Conservation (phyloP, 2,329 filamentous ascomycete species). For the Beauveria varroae region DNA sequence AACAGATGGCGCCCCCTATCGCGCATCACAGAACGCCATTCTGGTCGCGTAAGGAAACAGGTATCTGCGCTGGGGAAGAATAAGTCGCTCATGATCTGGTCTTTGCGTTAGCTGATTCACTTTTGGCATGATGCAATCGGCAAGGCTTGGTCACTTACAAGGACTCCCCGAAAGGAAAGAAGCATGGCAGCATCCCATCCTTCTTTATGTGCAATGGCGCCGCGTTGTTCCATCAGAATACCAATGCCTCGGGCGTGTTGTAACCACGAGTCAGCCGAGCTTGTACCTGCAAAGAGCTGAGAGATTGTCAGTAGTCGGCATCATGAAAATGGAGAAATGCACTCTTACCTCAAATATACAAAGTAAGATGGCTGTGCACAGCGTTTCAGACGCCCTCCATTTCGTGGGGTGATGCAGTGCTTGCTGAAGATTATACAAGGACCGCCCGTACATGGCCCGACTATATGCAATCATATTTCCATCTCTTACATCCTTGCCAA, state of each 20-base stretch:
- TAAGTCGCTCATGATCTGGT: slow-evolving; percentile 30
- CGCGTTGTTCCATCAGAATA: slow-evolving; percentile 31
- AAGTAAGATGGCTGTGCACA: slow-evolving; percentile 33
- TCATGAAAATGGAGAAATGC: not conserved
- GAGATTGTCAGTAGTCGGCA: not conserved
- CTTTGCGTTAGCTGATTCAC: not conserved
- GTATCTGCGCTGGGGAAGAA: slow-evolving; percentile 27
- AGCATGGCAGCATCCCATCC: slow-evolving; percentile 31
- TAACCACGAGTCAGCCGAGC: slow-evolving; percentile 28
- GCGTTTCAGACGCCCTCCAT: slow-evolving; percentile 33
- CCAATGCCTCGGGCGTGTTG: slow-evolving; percentile 32
- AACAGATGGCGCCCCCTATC: slow-evolving; percentile 20
- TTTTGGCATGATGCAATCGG: not conserved
- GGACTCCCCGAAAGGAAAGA: slow-evolving; percentile 28
- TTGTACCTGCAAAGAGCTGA: slow-evolving; percentile 36
- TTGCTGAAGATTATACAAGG: slow-evolving; percentile 27
- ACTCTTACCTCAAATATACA: slow-evolving; percentile 31
- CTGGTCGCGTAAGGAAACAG: slow-evolving; percentile 29
- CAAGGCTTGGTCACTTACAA: slow-evolving; percentile 21
- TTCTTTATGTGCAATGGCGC: slow-evolving; percentile 26
- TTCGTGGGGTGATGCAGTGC: slow-evolving; percentile 28
- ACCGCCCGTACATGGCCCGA: slow-evolving; percentile 30
- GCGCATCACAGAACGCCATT: slow-evolving; percentile 29
- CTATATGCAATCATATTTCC: slow-evolving; percentile 25
- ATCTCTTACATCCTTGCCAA: slow-evolving; percentile 27